A percentile compares a stretch with the other conserved stretches of the same genome.
Conservation (phyloP, 1,284 basidiomycete species). For the Ganoderma lucidum region DNA sequence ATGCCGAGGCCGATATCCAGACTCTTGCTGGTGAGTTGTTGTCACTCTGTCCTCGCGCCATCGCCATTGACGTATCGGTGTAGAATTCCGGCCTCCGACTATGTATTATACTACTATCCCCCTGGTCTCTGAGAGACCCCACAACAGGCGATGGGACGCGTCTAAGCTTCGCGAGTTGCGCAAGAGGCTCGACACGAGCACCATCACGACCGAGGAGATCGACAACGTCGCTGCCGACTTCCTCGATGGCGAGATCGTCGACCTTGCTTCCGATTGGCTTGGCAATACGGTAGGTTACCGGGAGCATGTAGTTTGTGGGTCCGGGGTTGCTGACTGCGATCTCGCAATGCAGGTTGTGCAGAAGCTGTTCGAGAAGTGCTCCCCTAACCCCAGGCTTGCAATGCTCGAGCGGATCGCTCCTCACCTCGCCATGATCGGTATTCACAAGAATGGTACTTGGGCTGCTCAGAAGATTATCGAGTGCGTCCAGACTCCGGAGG, state of each 20-base stretch:
- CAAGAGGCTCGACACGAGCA: slow-evolving; percentile 87
- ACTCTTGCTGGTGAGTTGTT: slow-evolving; percentile 78
- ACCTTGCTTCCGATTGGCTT: slow-evolving; percentile 97
- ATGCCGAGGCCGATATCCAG: slow-evolving; percentile 85
- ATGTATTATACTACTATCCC: slow-evolving; percentile 97
- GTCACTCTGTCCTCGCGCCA: slow-evolving; percentile 3
- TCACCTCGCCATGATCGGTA: slow-evolving; percentile 96
- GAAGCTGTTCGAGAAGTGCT: slow-evolving; percentile 95
- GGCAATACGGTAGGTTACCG: slow-evolving; percentile 88
- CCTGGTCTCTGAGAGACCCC: slow-evolving; percentile 81
- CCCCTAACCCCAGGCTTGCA: slow-evolving; percentile 76
- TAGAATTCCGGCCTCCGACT: slow-evolving; percentile 86
- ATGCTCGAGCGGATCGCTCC: slow-evolving; percentile 96
- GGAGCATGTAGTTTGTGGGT: slow-evolving; percentile 6
- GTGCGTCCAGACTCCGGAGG: slow-evolving; percentile 90
- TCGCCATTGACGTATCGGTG: slow-evolving; percentile 21
- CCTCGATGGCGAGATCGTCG: slow-evolving; percentile 90
- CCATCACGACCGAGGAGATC: slow-evolving; percentile 86
- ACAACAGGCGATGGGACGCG: slow-evolving; percentile 93
- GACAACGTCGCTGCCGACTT: slow-evolving; percentile 92
- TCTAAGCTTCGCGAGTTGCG: slow-evolving; percentile 93
- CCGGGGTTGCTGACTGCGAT: slow-evolving; percentile 15
- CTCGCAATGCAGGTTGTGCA: slow-evolving; percentile 76
- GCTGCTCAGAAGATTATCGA: slow-evolving; percentile 99
- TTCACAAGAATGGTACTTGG: slow-evolving; percentile 99